Percentiles rank a stretch among this genome's conserved stretches.
These are phyloP conservation scores for Trametes cingulata DNA, from an alignment of 768 basidiomycete species.

Conservation along the genomic window DNA sequence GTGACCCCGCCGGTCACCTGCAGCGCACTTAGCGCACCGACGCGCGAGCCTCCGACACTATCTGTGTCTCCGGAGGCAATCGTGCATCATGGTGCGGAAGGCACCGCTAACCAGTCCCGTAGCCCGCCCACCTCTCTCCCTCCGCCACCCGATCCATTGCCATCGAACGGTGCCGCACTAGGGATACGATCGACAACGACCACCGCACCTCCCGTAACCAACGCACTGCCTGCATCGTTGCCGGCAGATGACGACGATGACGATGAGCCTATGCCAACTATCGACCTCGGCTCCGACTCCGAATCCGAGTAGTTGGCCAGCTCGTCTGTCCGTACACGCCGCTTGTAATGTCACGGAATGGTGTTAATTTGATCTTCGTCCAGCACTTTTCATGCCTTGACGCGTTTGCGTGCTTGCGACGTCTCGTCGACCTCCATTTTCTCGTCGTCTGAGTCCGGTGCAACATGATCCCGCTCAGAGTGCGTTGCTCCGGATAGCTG, in stretches of 20 bases:
- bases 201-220: not conserved
- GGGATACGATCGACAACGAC: not conserved
- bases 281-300: constrained; percentile 80
- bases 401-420: constrained; percentile 38
- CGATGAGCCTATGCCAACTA: constrained; percentile 76
- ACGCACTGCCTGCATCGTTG: not conserved
- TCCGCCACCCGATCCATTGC: constrained; percentile 18
- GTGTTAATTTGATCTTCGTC: not conserved
- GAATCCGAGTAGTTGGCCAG: constrained; percentile 44
- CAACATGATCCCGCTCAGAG: constrained; percentile 17
- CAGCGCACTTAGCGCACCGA: not conserved
- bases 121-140: not conserved
- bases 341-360: not conserved
- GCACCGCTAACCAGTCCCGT: not conserved
- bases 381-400: constrained; percentile 26
- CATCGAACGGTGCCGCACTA: constrained; percentile 2
- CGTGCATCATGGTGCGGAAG: not conserved
- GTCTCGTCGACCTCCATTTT: constrained; percentile 28
- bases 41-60: not conserved
- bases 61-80: not conserved
- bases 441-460: constrained; percentile 41
- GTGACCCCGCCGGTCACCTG: not conserved
- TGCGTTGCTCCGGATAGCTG: constrained; percentile 21
- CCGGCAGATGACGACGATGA: constrained; percentile 52
- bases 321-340: not conserved